Evolutionary conservation across 2,329 filamentous ascomycete genomes (phyloP).

Genomic region (Zymoseptoria tritici): DNA sequence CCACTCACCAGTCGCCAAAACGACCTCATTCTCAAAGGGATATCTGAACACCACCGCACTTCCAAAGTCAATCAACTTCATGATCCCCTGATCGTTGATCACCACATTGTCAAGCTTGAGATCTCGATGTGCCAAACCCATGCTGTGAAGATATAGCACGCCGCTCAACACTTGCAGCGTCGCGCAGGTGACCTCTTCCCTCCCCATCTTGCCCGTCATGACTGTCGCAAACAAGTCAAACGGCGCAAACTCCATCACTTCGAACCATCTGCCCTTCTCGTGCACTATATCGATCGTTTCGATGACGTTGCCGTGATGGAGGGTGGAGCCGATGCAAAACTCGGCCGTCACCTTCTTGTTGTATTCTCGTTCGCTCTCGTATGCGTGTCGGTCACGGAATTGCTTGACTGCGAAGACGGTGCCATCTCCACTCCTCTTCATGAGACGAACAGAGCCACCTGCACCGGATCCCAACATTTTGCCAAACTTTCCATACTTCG

Average conservation of each 20-base stretch:
- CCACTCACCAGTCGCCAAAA: slow-evolving; percentile 67
- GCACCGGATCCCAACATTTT: slow-evolving; percentile 90
- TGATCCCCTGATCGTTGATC: slow-evolving; percentile 90
- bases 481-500: slow-evolving; percentile 92
- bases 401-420: slow-evolving; percentile 97
- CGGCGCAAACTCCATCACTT: slow-evolving; percentile 98
- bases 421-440: slow-evolving; percentile 87
- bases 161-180: slow-evolving; percentile 93
- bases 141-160: slow-evolving; percentile 87
- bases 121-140: slow-evolving; percentile 91
- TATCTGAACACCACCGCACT: slow-evolving; percentile 96
- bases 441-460: slow-evolving; percentile 84
- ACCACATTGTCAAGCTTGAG: slow-evolving; percentile 97
- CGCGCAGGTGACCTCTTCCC: slow-evolving; percentile 81
- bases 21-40: slow-evolving; percentile 86
- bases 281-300: slow-evolving; percentile 95
- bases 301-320: slow-evolving; percentile 97
- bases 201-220: slow-evolving; percentile 96
- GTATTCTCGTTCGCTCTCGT: slow-evolving; percentile 92
- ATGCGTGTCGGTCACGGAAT: slow-evolving; percentile 82
- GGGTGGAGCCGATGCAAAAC: slow-evolving; percentile 93
- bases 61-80: slow-evolving; percentile 99
- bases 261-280: slow-evolving; percentile 90
- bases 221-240: slow-evolving; percentile 96
- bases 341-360: slow-evolving; percentile 97